Evolutionary conservation across 805 yeast species (phyloP).

Genomic region (Pichia nakasei): DNA sequence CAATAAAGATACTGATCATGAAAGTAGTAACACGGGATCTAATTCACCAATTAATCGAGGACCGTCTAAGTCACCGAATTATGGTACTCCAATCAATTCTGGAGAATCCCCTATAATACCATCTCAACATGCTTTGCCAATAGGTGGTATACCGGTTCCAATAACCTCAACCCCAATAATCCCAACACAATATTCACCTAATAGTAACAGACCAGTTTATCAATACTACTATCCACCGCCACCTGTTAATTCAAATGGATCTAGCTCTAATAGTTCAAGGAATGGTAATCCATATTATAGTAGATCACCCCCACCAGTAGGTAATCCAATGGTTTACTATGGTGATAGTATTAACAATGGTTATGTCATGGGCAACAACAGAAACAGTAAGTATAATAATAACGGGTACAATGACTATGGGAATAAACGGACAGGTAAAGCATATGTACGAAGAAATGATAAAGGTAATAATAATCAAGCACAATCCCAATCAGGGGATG

Average conservation of each 20-base stretch:
- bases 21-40: not conserved
- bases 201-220: not conserved
- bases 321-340: slow-evolving; percentile 1
- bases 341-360: not conserved
- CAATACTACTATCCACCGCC: slow-evolving; percentile 5
- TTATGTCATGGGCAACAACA: not conserved
- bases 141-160: not conserved
- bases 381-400: not conserved
- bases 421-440: not conserved
- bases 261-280: not conserved
- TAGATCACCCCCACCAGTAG: not conserved
- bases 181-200: not conserved
- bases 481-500: not conserved
- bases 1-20: not conserved
- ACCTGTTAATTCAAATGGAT: not conserved
- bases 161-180: not conserved
- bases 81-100: not conserved
- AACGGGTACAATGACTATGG: too few relatives aligned
- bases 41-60: not conserved
- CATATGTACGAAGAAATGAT: not conserved
- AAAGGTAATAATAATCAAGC: not conserved
- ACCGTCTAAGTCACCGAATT: not conserved
- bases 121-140: not conserved
- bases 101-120: not conserved
- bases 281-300: not conserved